Percentiles rank a stretch among this genome's conserved stretches.
These are phyloP conservation scores for Cylindrotheca closterium DNA, from an alignment of 108 stramenopile species.

Conservation along the genomic window DNA sequence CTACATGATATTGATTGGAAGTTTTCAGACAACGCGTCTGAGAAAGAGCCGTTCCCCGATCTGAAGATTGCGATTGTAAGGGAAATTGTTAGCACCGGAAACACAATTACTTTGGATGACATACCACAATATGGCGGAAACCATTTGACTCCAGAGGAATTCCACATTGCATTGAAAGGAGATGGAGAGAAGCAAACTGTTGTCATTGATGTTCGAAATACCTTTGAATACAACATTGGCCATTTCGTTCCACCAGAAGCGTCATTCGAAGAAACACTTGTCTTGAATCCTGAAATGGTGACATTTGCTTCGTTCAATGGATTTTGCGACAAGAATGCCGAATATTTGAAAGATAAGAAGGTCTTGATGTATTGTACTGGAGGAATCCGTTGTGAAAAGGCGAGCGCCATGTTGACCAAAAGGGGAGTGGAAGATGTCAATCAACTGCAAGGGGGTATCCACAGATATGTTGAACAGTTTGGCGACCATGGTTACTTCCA, in stretches of 20 bases:
- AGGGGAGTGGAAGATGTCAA: constrained; percentile 71
- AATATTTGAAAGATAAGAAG: constrained; percentile 68
- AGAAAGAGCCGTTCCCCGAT: constrained; percentile 74
- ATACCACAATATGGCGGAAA: constrained; percentile 45
- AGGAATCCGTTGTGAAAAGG: constrained; percentile 79
- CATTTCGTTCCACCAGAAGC: constrained; percentile 54
- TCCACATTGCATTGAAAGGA: constrained; percentile 49
- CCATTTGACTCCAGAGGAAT: constrained; percentile 68
- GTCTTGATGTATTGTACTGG: constrained; percentile 97
- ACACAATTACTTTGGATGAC: constrained; percentile 48
- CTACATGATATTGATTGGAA: constrained; percentile 70
- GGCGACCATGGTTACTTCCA: constrained; percentile 79
- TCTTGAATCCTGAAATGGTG: constrained; percentile 73
- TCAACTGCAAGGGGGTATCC: constrained; percentile 91
- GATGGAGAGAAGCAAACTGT: constrained; percentile 42
- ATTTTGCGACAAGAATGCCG: constrained; percentile 59
- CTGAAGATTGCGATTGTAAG: constrained; percentile 76
- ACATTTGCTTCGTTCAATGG: constrained; percentile 76
- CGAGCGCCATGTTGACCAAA: constrained; percentile 67
- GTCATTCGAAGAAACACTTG: constrained; percentile 21
- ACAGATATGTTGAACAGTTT: constrained; percentile 89
- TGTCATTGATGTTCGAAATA: constrained; percentile 83
- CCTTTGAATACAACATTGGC: constrained; percentile 83
- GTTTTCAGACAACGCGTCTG: constrained; percentile 31
- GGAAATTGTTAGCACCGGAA: constrained; percentile 80